These are phyloP conservation scores for Sonneratia alba DNA, from an alignment of 345 rosid species.

Conservation along the genomic window DNA sequence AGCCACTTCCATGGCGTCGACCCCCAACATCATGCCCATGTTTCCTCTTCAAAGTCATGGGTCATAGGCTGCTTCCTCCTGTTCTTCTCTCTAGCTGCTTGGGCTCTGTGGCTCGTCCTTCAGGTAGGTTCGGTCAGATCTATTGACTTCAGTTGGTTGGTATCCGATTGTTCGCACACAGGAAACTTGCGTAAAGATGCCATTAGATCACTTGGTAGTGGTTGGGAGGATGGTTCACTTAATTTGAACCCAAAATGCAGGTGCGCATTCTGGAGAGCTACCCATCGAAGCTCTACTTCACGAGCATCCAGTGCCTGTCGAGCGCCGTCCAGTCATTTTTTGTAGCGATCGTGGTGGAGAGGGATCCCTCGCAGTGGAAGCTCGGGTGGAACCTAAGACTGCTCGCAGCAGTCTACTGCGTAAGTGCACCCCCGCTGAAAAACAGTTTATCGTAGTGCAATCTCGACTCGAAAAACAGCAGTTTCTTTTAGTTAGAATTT, in stretches of 20 bases:
- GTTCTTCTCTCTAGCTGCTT: constrained; percentile 1
- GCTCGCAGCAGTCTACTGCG: constrained; percentile 57
- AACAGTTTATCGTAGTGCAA: too few relatives aligned
- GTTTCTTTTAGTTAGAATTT: too few relatives aligned
- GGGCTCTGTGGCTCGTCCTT: constrained; percentile 9
- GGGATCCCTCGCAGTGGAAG: constrained; percentile 62
- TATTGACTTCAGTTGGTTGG: too few relatives aligned
- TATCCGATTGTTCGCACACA: too few relatives aligned
- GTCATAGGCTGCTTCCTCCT: constrained; percentile 9
- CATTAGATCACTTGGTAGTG: too few relatives aligned
- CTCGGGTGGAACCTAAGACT: constrained; percentile 67
- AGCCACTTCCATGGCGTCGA: background rate
- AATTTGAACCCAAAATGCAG: constrained; percentile 16
- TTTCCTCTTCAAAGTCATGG: constrained; percentile 5
- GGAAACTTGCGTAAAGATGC: too few relatives aligned
- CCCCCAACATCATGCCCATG: background rate
- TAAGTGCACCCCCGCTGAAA: constrained; percentile 16
- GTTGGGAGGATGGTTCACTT: too few relatives aligned
- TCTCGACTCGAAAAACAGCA: too few relatives aligned
- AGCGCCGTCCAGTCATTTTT: constrained; percentile 58
- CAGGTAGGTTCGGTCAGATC: background rate
- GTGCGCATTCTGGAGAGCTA: constrained; percentile 40
- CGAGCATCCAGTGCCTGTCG: constrained; percentile 54
- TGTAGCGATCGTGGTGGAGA: constrained; percentile 59
- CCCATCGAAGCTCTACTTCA: constrained; percentile 77